Evolutionary conservation across 441 rosid species (phyloP).

Genomic region (Populus hybrid): DNA sequence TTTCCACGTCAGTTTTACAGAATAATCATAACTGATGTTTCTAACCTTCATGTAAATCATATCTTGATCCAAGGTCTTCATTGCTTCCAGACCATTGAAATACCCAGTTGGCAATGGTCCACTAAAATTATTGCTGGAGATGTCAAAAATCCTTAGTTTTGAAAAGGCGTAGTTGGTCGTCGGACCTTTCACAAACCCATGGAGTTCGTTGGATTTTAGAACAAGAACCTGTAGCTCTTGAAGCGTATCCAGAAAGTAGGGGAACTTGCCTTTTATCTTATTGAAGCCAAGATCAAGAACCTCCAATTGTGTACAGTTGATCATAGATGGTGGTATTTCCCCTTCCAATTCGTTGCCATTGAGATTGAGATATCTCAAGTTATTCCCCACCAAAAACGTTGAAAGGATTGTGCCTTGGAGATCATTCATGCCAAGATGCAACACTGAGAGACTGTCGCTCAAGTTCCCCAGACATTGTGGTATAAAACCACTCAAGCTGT

Average conservation of each 20-base stretch:
- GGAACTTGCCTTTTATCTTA: slow-evolving; percentile 19
- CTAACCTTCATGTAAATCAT: not conserved
- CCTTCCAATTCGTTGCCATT: slow-evolving; percentile 22
- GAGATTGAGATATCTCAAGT: slow-evolving; percentile 9
- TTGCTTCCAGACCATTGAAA: slow-evolving; percentile 6
- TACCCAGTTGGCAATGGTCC: slow-evolving; percentile 13
- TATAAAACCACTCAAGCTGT: too few relatives aligned
- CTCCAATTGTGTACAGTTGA: slow-evolving; percentile 10
- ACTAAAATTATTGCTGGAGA: slow-evolving; percentile 13
- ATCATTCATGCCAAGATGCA: slow-evolving; percentile 19
- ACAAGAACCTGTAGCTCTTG: slow-evolving; percentile 9
- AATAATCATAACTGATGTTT: not conserved
- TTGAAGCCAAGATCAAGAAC: slow-evolving; percentile 23
- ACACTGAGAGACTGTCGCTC: not conserved
- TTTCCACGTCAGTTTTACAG: not conserved
- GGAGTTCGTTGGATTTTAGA: slow-evolving; percentile 9
- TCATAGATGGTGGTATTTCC: slow-evolving; percentile 17
- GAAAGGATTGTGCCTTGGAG: slow-evolving; percentile 16
- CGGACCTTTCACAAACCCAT: not conserved
- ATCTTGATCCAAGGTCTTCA: not conserved
- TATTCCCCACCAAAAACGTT: not conserved
- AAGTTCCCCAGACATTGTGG: too few relatives aligned
- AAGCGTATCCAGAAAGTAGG: not conserved
- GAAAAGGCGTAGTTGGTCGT: not conserved
- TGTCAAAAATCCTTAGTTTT: slow-evolving; percentile 4